phyloP scores from a whole-genome alignment of 2,329 filamentous ascomycete genomes.

The Trichoderma brevicompactum region DNA sequence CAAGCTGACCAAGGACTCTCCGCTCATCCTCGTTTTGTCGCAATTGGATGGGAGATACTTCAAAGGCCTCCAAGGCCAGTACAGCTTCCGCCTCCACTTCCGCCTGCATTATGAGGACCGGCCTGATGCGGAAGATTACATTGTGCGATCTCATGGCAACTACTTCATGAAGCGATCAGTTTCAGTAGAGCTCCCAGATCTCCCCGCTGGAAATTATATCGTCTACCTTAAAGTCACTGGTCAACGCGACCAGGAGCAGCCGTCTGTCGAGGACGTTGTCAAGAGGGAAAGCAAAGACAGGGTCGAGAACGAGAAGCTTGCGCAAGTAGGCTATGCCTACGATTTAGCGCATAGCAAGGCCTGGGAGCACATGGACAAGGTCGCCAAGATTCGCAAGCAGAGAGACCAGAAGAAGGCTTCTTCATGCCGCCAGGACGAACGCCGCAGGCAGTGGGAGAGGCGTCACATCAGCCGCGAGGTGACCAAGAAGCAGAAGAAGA shows the following conservation, averaged over 20 bases:
- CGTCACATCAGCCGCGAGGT: slow-evolving; percentile 50
- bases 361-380: slow-evolving; percentile 54
- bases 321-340: slow-evolving; percentile 61
- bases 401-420: slow-evolving; percentile 56
- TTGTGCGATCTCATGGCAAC: slow-evolving; percentile 62
- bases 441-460: slow-evolving; percentile 55
- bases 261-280: slow-evolving; percentile 61
- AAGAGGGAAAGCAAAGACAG: slow-evolving; percentile 54
- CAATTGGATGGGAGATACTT: slow-evolving; percentile 68
- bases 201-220: slow-evolving; percentile 60
- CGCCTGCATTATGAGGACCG: slow-evolving; percentile 54
- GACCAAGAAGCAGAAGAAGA: slow-evolving; percentile 48
- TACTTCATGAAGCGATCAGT: slow-evolving; percentile 63
- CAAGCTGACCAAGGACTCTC: slow-evolving; percentile 58
- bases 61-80: slow-evolving; percentile 63
- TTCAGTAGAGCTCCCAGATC: slow-evolving; percentile 59
- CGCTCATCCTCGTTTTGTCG: slow-evolving; percentile 62
- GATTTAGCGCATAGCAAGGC: slow-evolving; percentile 65
- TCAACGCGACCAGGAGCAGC: slow-evolving; percentile 47
- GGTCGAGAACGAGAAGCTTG: slow-evolving; percentile 60
- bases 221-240: slow-evolving; percentile 61
- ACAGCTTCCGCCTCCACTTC: slow-evolving; percentile 56
- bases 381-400: slow-evolving; percentile 54
- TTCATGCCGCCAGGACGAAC: slow-evolving; percentile 50
- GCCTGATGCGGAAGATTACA: slow-evolving; percentile 60